Evolutionary conservation across 352 stramenopile genomes (phyloP).

Genomic region (Phytophthora meadii): DNA sequence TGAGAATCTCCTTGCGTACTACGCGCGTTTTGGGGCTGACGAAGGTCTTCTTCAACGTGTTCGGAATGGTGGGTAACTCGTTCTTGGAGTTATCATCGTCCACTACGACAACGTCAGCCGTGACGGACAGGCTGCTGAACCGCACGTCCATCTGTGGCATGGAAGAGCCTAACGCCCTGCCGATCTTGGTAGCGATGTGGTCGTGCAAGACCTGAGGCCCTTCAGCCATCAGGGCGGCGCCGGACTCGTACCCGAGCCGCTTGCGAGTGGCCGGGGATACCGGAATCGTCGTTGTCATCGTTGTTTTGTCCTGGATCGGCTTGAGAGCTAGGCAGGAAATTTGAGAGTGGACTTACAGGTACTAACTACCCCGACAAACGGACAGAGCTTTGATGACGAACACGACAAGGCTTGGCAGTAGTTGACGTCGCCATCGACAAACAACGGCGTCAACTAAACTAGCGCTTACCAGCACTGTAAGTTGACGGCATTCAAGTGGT

Average conservation of each 20-base stretch:
- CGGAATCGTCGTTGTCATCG: not conserved
- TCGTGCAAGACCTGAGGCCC: constrained; percentile 38
- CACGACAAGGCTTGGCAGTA: too few relatives aligned
- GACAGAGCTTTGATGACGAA: too few relatives aligned
- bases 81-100: constrained; percentile 4
- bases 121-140: constrained; percentile 19
- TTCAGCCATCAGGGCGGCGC: constrained; percentile 28
- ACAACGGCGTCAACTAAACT: too few relatives aligned
- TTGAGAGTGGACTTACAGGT: too few relatives aligned
- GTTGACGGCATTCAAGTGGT: too few relatives aligned
- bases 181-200: constrained; percentile 22
- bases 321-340: too few relatives aligned
- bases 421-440: too few relatives aligned
- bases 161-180: constrained; percentile 16
- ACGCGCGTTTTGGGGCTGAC: constrained; percentile 33
- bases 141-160: constrained; percentile 41
- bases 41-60: constrained; percentile 27
- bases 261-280: too few relatives aligned
- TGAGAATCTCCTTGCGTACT: constrained; percentile 47
- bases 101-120: constrained; percentile 23
- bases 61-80: constrained; percentile 36
- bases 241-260: constrained; percentile 24
- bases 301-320: not conserved
- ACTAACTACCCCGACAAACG: too few relatives aligned
- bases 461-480: too few relatives aligned